Percentiles rank a stretch among this genome's conserved stretches.
phyloP scores from a whole-genome alignment of 2,329 filamentous ascomycete genomes.

The Berkeleyomyces basicola region DNA sequence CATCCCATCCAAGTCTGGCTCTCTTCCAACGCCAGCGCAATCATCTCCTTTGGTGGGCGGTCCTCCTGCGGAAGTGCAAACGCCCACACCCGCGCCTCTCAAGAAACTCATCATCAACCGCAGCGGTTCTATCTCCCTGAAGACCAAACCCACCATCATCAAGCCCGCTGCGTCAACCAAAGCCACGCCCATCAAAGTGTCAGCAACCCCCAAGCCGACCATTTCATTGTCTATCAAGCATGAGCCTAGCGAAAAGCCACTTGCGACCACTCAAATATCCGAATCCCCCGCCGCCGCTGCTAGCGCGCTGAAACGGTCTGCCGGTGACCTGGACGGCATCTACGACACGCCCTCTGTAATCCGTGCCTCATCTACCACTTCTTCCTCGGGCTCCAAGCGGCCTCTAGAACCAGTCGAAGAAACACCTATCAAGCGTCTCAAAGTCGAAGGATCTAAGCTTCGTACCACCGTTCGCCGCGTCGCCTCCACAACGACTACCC shows the following conservation, averaged over 20 bases:
- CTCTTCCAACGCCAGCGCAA: not conserved
- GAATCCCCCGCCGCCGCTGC: not conserved
- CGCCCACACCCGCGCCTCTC: constrained; percentile 6
- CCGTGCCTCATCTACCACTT: not conserved
- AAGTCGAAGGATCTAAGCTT: constrained; percentile 7
- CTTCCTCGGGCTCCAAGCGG: constrained; percentile 6
- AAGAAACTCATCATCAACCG: constrained; percentile 14
- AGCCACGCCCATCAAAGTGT: not conserved
- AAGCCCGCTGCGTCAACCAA: constrained; percentile 4
- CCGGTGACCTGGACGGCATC: constrained; percentile 4
- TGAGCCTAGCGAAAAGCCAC: constrained; percentile 6
- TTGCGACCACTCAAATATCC: not conserved
- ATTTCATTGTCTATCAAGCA: constrained; percentile 13
- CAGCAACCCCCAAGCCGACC: not conserved
- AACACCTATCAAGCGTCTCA: constrained; percentile 6
- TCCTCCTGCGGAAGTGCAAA: not conserved
- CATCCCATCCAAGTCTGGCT: constrained; percentile 1
- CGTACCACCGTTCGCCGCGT: not conserved
- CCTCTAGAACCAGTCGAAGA: constrained; percentile 3
- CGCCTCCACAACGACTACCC: not conserved
- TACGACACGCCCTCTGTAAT: not conserved
- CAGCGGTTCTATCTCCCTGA: constrained; percentile 12
- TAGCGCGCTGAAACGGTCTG: not conserved
- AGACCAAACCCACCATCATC: constrained; percentile 9
- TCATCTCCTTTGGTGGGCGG: not conserved